Evolutionary conservation across 495 filamentous ascomycete species (phyloP).

Genomic region (Xylaria venustula): DNA sequence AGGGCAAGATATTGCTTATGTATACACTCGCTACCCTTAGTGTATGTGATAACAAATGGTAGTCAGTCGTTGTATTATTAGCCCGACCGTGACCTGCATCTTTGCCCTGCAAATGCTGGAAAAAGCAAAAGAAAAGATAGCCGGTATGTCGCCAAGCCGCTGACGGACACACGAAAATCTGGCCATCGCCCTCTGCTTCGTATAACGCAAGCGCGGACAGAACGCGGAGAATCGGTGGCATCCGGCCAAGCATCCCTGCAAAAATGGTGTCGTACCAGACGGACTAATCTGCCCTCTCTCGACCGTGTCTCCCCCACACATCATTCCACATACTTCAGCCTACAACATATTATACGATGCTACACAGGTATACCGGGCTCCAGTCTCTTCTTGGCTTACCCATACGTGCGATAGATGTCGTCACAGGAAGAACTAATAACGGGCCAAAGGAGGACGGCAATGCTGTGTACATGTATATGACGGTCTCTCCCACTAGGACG

Average conservation of each 20-base stretch:
- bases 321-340: neutral
- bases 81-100: neutral
- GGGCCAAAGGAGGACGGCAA: neutral
- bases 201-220: too few relatives aligned
- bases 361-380: neutral
- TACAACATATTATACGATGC: neutral
- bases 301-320: neutral
- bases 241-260: conserved; percentile 1
- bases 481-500: neutral
- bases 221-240: conserved; percentile 4
- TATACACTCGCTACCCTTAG: too few relatives aligned
- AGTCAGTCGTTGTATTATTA: neutral
- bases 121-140: conserved; percentile 3
- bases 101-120: neutral
- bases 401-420: too few relatives aligned
- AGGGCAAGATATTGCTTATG: too few relatives aligned
- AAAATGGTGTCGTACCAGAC: conserved; percentile 3
- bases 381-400: too few relatives aligned
- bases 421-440: conserved; percentile 1
- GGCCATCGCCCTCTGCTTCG: neutral
- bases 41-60: neutral
- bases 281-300: neutral
- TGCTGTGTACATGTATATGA: neutral
- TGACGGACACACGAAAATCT: conserved; percentile 6
- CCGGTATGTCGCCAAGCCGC: conserved; percentile 2